Conservation (phyloP, 306 rosid genomes). For the Rosa rugosa region DNA sequence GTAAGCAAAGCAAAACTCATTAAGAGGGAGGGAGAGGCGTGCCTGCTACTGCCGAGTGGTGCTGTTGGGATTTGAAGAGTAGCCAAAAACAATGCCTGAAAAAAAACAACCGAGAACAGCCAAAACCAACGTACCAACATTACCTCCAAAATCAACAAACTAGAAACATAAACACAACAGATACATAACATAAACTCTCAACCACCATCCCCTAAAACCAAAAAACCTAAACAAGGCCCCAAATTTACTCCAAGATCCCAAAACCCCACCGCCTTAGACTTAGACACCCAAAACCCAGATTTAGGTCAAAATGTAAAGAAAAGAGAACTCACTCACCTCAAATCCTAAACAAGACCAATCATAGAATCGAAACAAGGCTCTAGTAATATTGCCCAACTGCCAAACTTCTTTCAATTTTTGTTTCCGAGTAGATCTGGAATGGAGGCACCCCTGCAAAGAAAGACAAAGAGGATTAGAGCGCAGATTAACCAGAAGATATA, state of each 20-base stretch:
- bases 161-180: slow-evolving; percentile 5
- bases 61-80: too few relatives aligned
- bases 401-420: too few relatives aligned
- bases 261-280: slow-evolving; percentile 22
- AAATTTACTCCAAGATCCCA: slow-evolving; percentile 27
- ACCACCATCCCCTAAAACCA: slow-evolving; percentile 1
- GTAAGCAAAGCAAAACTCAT: background rate
- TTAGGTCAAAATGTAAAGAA: slow-evolving; percentile 47
- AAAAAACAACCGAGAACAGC: too few relatives aligned
- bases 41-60: background rate
- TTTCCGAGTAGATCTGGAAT: too few relatives aligned
- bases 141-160: slow-evolving; percentile 44
- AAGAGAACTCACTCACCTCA: too few relatives aligned
- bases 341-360: too few relatives aligned
- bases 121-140: slow-evolving; percentile 29
- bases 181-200: slow-evolving; percentile 22
- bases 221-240: slow-evolving; percentile 38
- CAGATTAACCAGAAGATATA: too few relatives aligned
- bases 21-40: background rate
- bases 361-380: too few relatives aligned
- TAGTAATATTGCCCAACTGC: too few relatives aligned
- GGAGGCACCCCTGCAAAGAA: too few relatives aligned
- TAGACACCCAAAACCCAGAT: slow-evolving; percentile 53
- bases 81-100: too few relatives aligned
- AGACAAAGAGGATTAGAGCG: too few relatives aligned